Percentiles rank a stretch among this genome's conserved stretches.
Conservation (phyloP, 306 rosid species). For the Gastrolobium villosum region DNA sequence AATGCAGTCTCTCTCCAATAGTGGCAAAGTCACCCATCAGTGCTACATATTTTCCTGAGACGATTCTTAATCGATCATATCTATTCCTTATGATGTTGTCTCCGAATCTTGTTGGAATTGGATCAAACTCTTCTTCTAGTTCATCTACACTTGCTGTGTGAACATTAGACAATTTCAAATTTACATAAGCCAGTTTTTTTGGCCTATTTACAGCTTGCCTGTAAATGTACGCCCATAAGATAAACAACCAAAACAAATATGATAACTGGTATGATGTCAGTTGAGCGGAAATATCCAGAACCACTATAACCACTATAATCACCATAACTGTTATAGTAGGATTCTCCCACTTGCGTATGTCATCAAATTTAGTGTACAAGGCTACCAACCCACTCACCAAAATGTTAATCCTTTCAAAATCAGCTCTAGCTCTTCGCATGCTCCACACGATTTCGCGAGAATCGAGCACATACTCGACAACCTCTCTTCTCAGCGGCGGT, state of each 20-base stretch:
- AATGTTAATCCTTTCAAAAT: constrained; percentile 46
- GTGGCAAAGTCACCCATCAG: constrained; percentile 49
- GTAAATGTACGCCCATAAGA: too few relatives aligned
- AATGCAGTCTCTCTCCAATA: constrained; percentile 45
- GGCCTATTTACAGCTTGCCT: too few relatives aligned
- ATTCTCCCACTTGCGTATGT: constrained; percentile 48
- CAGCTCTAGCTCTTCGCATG: constrained; percentile 50
- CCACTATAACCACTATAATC: too few relatives aligned
- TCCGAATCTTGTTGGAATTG: constrained; percentile 51
- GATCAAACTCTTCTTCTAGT: constrained; percentile 67
- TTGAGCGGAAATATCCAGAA: too few relatives aligned
- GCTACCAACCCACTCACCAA: constrained; percentile 28
- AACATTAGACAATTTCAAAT: constrained; percentile 51
- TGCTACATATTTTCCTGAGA: constrained; percentile 42
- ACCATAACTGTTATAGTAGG: neutral
- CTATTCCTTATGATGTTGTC: constrained; percentile 43
- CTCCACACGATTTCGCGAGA: constrained; percentile 52
- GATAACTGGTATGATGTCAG: too few relatives aligned
- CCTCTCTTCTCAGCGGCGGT: constrained; percentile 47
- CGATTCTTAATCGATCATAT: constrained; percentile 51
- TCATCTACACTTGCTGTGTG: constrained; percentile 49
- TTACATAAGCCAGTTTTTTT: constrained; percentile 42
- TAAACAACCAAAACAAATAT: too few relatives aligned
- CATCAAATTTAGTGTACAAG: constrained; percentile 24
- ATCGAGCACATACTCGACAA: constrained; percentile 54